These are phyloP conservation scores for Ogataea pignaliae DNA, from an alignment of 805 yeast genomes.

Conservation along the genomic window DNA sequence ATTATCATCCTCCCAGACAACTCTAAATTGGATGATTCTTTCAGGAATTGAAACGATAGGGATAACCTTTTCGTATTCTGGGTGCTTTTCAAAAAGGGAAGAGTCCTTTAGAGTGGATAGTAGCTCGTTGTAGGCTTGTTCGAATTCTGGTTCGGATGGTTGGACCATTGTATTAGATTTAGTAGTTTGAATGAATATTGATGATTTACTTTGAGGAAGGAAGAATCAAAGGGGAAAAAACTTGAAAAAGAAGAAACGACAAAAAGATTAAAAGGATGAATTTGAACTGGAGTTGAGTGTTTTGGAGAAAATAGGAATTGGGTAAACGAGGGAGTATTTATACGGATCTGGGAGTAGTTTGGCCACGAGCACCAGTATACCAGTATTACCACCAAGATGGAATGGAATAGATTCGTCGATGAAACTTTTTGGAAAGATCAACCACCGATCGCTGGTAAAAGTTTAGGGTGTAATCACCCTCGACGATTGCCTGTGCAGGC, in stretches of 20 bases:
- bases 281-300: background rate
- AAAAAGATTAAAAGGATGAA: background rate
- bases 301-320: background rate
- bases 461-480: too few species aligned
- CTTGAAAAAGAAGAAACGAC: background rate
- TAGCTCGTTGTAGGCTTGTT: conserved; percentile 96
- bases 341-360: background rate
- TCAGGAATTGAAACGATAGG: conserved; percentile 93
- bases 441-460: too few species aligned
- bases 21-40: conserved; percentile 95
- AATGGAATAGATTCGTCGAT: background rate
- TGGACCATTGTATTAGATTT: conserved; percentile 49
- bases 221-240: conserved; percentile 2
- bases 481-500: too few species aligned
- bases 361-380: too few species aligned
- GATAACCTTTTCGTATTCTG: conserved; percentile 82
- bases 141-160: conserved; percentile 96
- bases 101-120: conserved; percentile 86
- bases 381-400: too few species aligned
- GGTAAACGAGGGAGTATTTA: background rate
- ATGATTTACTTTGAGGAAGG: background rate
- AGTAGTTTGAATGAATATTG: background rate
- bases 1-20: conserved; percentile 94
- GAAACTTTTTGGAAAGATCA: background rate
- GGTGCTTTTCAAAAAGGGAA: conserved; percentile 81